Percentiles rank a stretch among this genome's conserved stretches.
Conservation (phyloP, 2,329 filamentous ascomycete genomes). For the Eutypella sp. region DNA sequence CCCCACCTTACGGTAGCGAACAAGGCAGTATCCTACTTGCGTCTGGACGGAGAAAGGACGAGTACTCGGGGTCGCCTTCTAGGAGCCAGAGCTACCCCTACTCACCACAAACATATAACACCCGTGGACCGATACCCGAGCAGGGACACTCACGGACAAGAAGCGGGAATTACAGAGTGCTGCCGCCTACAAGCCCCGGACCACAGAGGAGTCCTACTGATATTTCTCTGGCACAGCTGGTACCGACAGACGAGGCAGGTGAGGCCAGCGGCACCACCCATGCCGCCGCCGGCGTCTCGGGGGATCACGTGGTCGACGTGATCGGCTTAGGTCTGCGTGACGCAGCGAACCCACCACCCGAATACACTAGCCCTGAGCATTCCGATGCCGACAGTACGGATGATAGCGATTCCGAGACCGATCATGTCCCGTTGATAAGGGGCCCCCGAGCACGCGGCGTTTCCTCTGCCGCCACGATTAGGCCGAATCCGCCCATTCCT, state of each 20-base stretch:
- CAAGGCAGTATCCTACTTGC: constrained; percentile 94
- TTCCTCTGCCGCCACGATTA: constrained; percentile 44
- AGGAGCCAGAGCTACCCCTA: constrained; percentile 40
- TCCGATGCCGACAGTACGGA: constrained; percentile 53
- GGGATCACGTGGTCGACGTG: constrained; percentile 31
- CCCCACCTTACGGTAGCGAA: constrained; percentile 93
- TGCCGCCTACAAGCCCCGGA: constrained; percentile 77
- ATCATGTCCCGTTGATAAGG: constrained; percentile 48
- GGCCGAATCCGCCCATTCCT: constrained; percentile 63
- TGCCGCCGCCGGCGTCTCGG: constrained; percentile 25
- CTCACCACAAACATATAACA: constrained; percentile 38
- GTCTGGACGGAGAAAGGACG: constrained; percentile 64
- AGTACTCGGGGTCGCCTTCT: constrained; percentile 39
- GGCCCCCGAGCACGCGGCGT: constrained; percentile 45
- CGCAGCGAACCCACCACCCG: constrained; percentile 60
- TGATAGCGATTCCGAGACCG: constrained; percentile 55
- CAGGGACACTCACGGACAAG: constrained; percentile 68
- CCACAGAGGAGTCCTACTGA: constrained; percentile 89
- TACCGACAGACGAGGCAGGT: constrained; percentile 66
- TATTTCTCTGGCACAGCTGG: constrained; percentile 85
- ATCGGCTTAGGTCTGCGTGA: constrained; percentile 48
- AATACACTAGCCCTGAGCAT: constrained; percentile 62
- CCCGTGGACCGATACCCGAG: constrained; percentile 38
- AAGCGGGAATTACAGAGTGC: constrained; percentile 72
- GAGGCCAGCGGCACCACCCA: constrained; percentile 54